phyloP scores from a whole-genome alignment of 257 asterid species.

The Nemophila menziesii region DNA sequence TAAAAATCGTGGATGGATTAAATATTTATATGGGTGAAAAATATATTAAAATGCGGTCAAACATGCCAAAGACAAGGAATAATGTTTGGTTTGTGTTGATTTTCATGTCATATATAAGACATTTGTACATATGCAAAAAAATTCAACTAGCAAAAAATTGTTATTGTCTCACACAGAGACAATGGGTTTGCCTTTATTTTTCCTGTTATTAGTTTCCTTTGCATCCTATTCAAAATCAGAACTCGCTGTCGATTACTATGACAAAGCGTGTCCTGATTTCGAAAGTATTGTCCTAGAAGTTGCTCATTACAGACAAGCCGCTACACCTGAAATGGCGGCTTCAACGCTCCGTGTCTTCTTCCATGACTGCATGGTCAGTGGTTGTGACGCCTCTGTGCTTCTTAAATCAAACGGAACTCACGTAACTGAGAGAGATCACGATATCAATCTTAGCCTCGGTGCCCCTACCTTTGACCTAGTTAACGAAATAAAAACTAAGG shows the following conservation, averaged over 20 bases:
- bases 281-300: background rate
- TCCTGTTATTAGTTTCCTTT: too few relatives aligned
- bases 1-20: too few relatives aligned
- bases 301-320: background rate
- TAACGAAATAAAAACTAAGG: background rate
- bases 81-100: too few relatives aligned
- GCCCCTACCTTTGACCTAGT: too few relatives aligned
- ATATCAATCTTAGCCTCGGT: background rate
- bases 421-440: background rate
- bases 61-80: too few relatives aligned
- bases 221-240: slow-evolving; percentile 1
- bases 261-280: background rate
- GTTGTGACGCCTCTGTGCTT: slow-evolving; percentile 1
- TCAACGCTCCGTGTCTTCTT: background rate
- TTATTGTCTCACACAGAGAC: too few relatives aligned
- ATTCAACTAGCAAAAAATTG: too few relatives aligned
- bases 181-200: too few relatives aligned
- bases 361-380: slow-evolving; percentile 1
- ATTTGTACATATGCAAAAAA: too few relatives aligned
- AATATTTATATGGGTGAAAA: too few relatives aligned
- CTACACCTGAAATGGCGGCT: background rate
- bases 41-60: too few relatives aligned
- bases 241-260: background rate
- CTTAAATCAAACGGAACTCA: background rate
- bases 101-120: too few relatives aligned